These are phyloP conservation scores for Protomyces arabidopsidicola DNA, from an alignment of 1,139 yeast species.

Conservation along the genomic window DNA sequence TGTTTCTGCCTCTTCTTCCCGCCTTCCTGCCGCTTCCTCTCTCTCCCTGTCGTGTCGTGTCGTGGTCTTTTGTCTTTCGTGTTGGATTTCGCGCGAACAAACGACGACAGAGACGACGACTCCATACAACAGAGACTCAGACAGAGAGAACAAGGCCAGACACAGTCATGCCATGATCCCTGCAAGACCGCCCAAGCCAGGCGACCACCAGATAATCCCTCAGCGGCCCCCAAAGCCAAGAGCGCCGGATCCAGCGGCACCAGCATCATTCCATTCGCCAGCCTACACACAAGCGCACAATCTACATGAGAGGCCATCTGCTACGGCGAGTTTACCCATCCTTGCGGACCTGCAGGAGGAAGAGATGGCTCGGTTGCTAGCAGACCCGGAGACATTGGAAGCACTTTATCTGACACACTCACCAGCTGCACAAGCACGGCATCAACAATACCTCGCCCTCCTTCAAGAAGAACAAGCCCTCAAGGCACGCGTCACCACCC, in stretches of 20 bases:
- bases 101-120: too few species aligned
- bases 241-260: not conserved
- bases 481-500: conserved; percentile 5
- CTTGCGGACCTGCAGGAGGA: conserved; percentile 1
- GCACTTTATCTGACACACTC: conserved; percentile 30
- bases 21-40: not conserved
- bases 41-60: not conserved
- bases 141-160: too few species aligned
- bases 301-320: not conserved
- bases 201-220: not conserved
- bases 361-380: conserved; percentile 26
- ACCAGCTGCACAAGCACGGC: conserved; percentile 26
- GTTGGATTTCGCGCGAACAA: not conserved
- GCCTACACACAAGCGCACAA: not conserved
- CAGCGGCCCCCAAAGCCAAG: not conserved
- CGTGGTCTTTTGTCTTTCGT: not conserved
- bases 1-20: not conserved
- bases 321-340: not conserved
- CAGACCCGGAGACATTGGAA: conserved; percentile 25
- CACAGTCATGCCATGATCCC: not conserved
- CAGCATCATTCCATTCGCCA: not conserved
- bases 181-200: conserved; percentile 22
- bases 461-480: conserved; percentile 20
- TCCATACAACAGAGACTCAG: too few species aligned
- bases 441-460: conserved; percentile 8